Evolutionary conservation across 768 basidiomycete genomes (phyloP).

Genomic region (Strobilomyces echinocephalus): DNA sequence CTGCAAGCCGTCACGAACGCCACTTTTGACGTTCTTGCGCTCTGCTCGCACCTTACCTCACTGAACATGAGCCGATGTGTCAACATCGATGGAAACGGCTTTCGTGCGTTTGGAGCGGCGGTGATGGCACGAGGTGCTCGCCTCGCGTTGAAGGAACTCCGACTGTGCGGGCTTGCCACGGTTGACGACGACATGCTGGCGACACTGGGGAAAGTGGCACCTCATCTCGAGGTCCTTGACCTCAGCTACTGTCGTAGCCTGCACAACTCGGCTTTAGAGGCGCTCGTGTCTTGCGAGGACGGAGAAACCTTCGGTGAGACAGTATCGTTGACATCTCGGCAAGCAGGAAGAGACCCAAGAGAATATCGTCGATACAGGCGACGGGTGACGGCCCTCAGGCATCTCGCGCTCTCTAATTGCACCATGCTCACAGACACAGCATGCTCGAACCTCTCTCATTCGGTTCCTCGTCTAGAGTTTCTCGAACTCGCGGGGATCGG

Average conservation of each 20-base stretch:
- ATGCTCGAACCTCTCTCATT: slow-evolving; percentile 65
- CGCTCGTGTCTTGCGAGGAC: slow-evolving; percentile 55
- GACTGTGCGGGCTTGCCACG: slow-evolving; percentile 62
- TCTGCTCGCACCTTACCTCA: slow-evolving; percentile 50
- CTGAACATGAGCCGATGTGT: slow-evolving; percentile 71
- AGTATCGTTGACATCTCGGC: slow-evolving; percentile 52
- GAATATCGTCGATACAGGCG: slow-evolving; percentile 48
- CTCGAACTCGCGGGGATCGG: slow-evolving; percentile 80
- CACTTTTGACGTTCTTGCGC: slow-evolving; percentile 64
- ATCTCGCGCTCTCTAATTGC: slow-evolving; percentile 71
- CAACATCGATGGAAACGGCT: slow-evolving; percentile 62
- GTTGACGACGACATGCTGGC: slow-evolving; percentile 58
- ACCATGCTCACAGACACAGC: slow-evolving; percentile 66
- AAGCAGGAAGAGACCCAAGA: slow-evolving; percentile 58
- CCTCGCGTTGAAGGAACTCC: slow-evolving; percentile 56
- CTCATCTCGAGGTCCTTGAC: slow-evolving; percentile 74
- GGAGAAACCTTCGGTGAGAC: slow-evolving; percentile 32
- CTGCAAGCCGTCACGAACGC: slow-evolving; percentile 64
- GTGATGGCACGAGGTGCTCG: slow-evolving; percentile 43
- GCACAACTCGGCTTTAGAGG: slow-evolving; percentile 72
- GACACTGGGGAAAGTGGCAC: slow-evolving; percentile 63
- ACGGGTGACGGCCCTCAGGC: slow-evolving; percentile 64
- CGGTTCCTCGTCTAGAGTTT: slow-evolving; percentile 67
- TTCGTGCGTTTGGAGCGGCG: slow-evolving; percentile 44
- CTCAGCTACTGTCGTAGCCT: slow-evolving; percentile 67